A percentile compares a stretch with the other conserved stretches of the same genome.
phyloP scores from a whole-genome alignment of 345 rosid species.

The Jatropha curcas region DNA sequence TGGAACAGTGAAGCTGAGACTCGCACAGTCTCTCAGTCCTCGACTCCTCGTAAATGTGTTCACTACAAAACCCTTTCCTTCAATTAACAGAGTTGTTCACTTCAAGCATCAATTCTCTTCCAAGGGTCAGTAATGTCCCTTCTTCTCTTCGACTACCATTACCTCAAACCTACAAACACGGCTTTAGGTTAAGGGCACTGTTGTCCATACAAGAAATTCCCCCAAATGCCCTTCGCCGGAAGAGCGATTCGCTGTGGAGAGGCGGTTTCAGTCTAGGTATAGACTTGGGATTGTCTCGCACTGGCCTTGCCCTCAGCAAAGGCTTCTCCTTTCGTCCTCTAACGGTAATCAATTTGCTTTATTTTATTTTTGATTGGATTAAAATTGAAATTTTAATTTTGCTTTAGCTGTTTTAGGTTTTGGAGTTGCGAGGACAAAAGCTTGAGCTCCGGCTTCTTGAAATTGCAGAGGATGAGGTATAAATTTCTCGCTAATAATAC shows the following conservation, averaged over 20 bases:
- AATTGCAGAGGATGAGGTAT: conserved; percentile 71
- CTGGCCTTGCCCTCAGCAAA: conserved; percentile 82
- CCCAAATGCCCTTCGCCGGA: conserved; percentile 72
- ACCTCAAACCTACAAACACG: conserved; percentile 1
- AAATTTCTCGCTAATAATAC: background rate
- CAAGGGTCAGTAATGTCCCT: background rate
- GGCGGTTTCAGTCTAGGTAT: conserved; percentile 92
- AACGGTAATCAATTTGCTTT: conserved; percentile 37
- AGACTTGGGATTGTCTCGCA: conserved; percentile 76
- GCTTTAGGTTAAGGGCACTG: conserved; percentile 22
- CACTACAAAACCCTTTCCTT: background rate
- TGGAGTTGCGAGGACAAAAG: conserved; percentile 77
- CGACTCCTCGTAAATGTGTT: background rate
- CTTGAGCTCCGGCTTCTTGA: conserved; percentile 65
- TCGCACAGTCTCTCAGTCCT: too few species aligned
- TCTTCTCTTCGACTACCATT: background rate
- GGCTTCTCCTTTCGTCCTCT: conserved; percentile 77
- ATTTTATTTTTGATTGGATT: too few species aligned
- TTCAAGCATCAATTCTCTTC: background rate
- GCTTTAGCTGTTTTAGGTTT: conserved; percentile 43
- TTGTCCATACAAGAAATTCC: conserved; percentile 52
- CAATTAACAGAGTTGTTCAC: background rate
- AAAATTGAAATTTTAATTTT: background rate
- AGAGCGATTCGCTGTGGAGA: conserved; percentile 56
- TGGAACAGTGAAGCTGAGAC: background rate